Base-by-base conservation (phyloP, 2,329 filamentous ascomycete species). In the Moelleriella libera region DNA sequence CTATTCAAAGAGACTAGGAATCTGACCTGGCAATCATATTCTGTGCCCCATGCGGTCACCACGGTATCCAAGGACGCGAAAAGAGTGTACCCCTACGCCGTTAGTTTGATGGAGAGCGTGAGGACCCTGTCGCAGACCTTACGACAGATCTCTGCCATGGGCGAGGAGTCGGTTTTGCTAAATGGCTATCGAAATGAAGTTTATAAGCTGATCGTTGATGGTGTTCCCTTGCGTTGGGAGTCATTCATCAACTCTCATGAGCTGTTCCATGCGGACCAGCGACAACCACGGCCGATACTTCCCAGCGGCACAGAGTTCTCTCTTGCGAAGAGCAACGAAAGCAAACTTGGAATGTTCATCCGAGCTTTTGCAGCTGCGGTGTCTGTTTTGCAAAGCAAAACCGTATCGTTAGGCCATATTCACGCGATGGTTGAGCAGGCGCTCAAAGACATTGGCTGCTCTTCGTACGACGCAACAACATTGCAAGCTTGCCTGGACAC, bases 41-140 rank as follows among this genome's bases (percentile, higher is more conserved):
- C 87, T 48, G 87, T 98, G 29, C 94, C 94, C 7, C 92, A 98
- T 63, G 82, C 86, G 11, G 88, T 98, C 59, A 94, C 84, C 65
- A 97, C 88, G 53, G 88, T 95, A 47, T 94, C 94, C 1, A 98
- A 97, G 64, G 92, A 98, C 62, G 94, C 92, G n/a, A 95, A 96
- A 67, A 80, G 92, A 47, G 92, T 98, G 4, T 99, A 99, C 57
- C 92, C 92, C 0, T 98, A 94, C 59, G 92, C 94, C 29, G 89
- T 98, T 54, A 97, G 89, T 60, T 69, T 99, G 54, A 98, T 98
- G 88, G 92, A 99, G 67, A 97, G 88, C 58, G 88, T 97, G n/a
- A 80, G 89, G 49, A 97, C 88, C 0, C 83, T 94, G 53, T 78
- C 88, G 2, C 90, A 97, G 65, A 96, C 88, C 0, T 83, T 84